These are phyloP conservation scores for Isochrysis galbana DNA, from an alignment of 78 protist genomes.

Conservation along the genomic window DNA sequence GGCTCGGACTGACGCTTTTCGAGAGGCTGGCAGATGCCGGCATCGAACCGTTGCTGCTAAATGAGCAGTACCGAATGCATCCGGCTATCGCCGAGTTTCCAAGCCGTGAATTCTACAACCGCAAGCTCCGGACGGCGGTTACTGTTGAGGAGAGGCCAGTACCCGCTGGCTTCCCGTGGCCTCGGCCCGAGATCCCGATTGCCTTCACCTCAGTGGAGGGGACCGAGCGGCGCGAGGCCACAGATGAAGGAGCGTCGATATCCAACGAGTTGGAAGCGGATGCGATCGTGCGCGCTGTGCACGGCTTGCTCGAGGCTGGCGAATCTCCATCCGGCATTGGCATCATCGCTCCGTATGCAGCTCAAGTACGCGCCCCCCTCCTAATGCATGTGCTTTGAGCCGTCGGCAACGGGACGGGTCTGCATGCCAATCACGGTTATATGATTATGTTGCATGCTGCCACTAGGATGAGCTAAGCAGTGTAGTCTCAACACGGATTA, in stretches of 20 bases:
- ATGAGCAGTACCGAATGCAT: slow-evolving; percentile 68
- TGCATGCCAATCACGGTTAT: too few relatives aligned
- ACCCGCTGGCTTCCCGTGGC: slow-evolving; percentile 24
- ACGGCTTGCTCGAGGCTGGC: not conserved
- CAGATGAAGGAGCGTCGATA: not conserved
- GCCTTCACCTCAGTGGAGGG: not conserved
- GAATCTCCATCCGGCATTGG: not conserved
- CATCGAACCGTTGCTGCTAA: not conserved
- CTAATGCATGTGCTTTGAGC: too few relatives aligned
- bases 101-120: slow-evolving; percentile 5
- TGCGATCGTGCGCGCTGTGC: too few relatives aligned
- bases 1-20: slow-evolving; percentile 34
- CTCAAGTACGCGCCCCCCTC: too few relatives aligned
- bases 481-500: too few relatives aligned
- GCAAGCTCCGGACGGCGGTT: not conserved
- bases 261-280: not conserved
- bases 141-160: not conserved
- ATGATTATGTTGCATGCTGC: too few relatives aligned
- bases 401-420: too few relatives aligned
- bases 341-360: not conserved
- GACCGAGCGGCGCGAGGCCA: not conserved
- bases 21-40: not conserved
- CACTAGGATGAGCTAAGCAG: too few relatives aligned
- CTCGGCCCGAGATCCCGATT: slow-evolving; percentile 17
- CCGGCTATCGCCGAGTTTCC: slow-evolving; percentile 49